Evolutionary conservation across 495 filamentous ascomycete species (phyloP), one percentile per base, ranked within the genome.

Genomic region (Aspergillus coremiiformis): DNA sequence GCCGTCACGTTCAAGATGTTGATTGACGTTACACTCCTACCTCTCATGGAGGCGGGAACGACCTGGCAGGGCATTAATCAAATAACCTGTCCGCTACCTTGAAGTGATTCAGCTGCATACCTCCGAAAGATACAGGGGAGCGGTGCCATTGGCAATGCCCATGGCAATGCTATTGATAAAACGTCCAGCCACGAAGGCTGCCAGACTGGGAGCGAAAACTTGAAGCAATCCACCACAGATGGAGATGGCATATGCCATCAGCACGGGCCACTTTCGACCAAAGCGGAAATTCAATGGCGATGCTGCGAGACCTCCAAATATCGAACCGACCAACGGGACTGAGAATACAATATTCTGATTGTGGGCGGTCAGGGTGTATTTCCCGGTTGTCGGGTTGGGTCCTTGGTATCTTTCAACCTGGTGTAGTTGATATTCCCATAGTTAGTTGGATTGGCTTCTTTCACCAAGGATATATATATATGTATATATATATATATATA

Each of bases 261-360:
- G 24, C 23, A 71, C 43, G 20, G 68, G 66, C 60, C 66, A 65
- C 49, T 71, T 71, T 9, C 68, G 66, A 29, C 68, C 68, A 22
- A 66, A 47, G 50, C 60, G 58, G 37, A 55, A 66, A 44, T 69
- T 71, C 44, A 70, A 21, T 7, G 66, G 65, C 0, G 68, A 69
- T 4, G 65, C 65, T 2, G 64, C 49, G 19, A 72, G 35, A 14
- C 66, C 66, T 17, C 67, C 69, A 23, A 72, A 20, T 17, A 67
- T 60, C 19, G 66, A 66, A 19, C 62, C 66, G 20, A 68, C 66
- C 17, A 72, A 51, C 5, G 69, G 67, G 8, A 70, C 48, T 10
- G 65, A 72, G 35, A 72, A 67, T 35, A 72, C 46, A 17, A 72
- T 42, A 30, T 65, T 64, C 29, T 70, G 67, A 39, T 72, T 72